A percentile compares a stretch with the other conserved stretches of the same genome.
These are phyloP conservation scores for Leptographium procerum DNA, from an alignment of 2,329 filamentous ascomycete species.

Conservation along the genomic window DNA sequence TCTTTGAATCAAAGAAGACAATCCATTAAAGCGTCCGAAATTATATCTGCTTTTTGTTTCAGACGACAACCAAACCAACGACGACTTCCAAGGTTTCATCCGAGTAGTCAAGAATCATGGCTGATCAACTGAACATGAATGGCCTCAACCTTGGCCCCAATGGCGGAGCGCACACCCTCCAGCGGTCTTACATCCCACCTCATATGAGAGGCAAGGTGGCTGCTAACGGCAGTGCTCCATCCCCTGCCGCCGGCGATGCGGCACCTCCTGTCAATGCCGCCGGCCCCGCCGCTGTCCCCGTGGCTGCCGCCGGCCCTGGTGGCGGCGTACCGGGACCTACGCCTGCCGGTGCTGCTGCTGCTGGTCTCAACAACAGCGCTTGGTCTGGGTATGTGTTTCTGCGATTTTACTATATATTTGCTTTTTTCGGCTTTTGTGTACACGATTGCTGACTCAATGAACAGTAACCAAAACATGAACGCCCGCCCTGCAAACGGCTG, in stretches of 20 bases:
- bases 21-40: too few relatives aligned
- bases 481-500: conserved; percentile 21
- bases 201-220: conserved; percentile 57
- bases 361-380: conserved; percentile 50
- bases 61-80: not conserved
- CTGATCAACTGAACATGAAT: conserved; percentile 75
- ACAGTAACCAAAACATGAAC: conserved; percentile 36
- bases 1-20: not conserved
- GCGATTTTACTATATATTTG: too few relatives aligned
- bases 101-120: conserved; percentile 47
- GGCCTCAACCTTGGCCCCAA: conserved; percentile 52
- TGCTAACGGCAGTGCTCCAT: conserved; percentile 14
- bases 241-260: conserved; percentile 12
- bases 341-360: conserved; percentile 13
- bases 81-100: not conserved
- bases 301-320: conserved; percentile 1
- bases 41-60: not conserved
- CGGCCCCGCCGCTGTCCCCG: not conserved
- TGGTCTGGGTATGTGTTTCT: conserved; percentile 49
- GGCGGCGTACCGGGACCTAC: conserved; percentile 2
- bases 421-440: conserved; percentile 8
- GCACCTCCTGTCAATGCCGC: conserved; percentile 13
- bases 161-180: conserved; percentile 19
- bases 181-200: conserved; percentile 73
- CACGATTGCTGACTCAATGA: not conserved